These are phyloP conservation scores for Hermanozyma aechmeae DNA, from an alignment of 805 yeast species.

Conservation along the genomic window DNA sequence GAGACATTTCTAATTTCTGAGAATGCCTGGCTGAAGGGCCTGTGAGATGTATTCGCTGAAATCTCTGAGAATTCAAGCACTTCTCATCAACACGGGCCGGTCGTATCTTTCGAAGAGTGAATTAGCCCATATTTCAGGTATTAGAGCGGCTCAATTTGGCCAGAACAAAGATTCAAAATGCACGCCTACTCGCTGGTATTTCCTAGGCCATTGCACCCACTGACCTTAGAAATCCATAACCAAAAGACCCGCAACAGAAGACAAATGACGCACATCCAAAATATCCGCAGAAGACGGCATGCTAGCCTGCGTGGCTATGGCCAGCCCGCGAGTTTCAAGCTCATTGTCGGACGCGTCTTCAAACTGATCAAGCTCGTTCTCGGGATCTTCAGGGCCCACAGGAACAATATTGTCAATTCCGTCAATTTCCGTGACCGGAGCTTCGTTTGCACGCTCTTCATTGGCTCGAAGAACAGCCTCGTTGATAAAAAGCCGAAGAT, in stretches of 20 bases:
- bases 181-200: not conserved
- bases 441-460: constrained; percentile 35
- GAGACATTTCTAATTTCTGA: too few species aligned
- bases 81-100: not conserved
- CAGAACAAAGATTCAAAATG: too few species aligned
- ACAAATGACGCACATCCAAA: constrained; percentile 46
- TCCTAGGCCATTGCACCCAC: not conserved
- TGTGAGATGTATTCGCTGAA: not conserved
- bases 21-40: too few species aligned
- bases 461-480: constrained; percentile 54
- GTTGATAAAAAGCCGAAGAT: constrained; percentile 44
- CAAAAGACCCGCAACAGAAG: constrained; percentile 47
- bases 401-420: constrained; percentile 24
- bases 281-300: constrained; percentile 15
- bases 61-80: not conserved
- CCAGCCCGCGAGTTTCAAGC: constrained; percentile 7
- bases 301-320: constrained; percentile 6
- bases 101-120: not conserved
- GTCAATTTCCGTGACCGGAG: constrained; percentile 16
- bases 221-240: constrained; percentile 41
- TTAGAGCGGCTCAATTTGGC: not conserved
- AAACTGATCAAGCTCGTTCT: too few species aligned
- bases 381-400: too few species aligned
- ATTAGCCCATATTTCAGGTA: not conserved
- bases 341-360: too few species aligned